Percentiles rank a stretch among this genome's conserved stretches.
Conservation (phyloP, 225 moss, liverwort and hornwort genomes). For the Pseudisothecium myosuroides region DNA sequence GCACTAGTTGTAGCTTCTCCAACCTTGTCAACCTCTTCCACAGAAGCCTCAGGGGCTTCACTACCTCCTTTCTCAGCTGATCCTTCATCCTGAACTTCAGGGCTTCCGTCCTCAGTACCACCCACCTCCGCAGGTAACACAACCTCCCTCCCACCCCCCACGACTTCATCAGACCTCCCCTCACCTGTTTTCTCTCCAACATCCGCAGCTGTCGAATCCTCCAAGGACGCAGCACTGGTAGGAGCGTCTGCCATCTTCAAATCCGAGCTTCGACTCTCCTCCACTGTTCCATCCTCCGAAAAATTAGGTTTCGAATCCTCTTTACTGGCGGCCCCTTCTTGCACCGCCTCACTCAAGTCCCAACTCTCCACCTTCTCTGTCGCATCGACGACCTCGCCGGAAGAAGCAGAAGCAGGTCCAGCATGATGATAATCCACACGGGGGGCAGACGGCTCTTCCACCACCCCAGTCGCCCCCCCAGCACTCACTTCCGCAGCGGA, state of each 20-base stretch:
- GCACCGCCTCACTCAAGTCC: constrained; percentile 12
- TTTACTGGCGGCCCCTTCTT: not conserved
- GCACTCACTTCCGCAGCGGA: not conserved
- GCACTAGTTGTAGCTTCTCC: not conserved
- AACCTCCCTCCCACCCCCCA: not conserved
- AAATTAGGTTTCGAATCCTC: constrained; percentile 1
- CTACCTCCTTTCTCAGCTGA: not conserved
- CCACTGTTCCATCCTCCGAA: not conserved
- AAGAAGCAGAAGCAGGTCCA: not conserved
- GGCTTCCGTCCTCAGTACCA: not conserved
- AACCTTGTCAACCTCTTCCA: not conserved
- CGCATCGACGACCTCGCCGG: not conserved
- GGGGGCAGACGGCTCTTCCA: not conserved
- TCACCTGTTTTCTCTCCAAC: not conserved
- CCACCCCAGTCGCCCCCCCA: not conserved
- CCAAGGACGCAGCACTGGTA: not conserved
- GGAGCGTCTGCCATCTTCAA: not conserved
- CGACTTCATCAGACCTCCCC: not conserved
- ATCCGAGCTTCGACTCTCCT: not conserved
- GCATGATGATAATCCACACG: not conserved
- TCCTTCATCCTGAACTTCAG: not conserved
- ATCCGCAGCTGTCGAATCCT: not conserved
- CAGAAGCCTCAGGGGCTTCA: not conserved
- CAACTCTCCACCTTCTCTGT: constrained; percentile 23
- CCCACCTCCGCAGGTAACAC: not conserved